Percentiles rank a stretch among this genome's conserved stretches.
Conservation (phyloP, 2,329 filamentous ascomycete genomes). For the Fusarium sp. region DNA sequence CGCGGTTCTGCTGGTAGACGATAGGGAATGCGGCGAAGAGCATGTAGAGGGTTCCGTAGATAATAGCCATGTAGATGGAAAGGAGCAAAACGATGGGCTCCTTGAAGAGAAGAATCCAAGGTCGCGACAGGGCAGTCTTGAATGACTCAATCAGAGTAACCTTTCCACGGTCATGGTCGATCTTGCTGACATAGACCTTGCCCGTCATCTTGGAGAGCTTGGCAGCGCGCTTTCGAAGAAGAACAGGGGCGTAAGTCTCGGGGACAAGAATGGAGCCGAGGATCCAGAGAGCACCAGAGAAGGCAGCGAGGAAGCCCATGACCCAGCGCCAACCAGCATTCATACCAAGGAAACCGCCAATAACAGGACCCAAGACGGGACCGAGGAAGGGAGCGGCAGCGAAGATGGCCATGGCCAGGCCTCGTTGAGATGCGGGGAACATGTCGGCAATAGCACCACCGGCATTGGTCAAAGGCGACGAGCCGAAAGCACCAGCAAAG, state of each 20-base stretch:
- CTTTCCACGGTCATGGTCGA: constrained; percentile 48
- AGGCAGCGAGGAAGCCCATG: constrained; percentile 84
- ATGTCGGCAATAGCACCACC: constrained; percentile 80
- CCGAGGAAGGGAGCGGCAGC: constrained; percentile 81
- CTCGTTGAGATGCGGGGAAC: constrained; percentile 82
- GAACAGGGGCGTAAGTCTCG: constrained; percentile 84
- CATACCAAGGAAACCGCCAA: constrained; percentile 79
- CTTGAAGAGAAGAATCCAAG: constrained; percentile 55
- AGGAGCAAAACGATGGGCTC: constrained; percentile 87
- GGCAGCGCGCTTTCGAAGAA: constrained; percentile 60
- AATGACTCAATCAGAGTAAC: constrained; percentile 57
- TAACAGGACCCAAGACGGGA: constrained; percentile 61
- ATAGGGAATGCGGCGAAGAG: constrained; percentile 76
- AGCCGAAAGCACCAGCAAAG: constrained; percentile 84
- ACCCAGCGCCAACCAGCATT: constrained; percentile 82
- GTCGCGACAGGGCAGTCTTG: constrained; percentile 76
- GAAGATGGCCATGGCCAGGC: constrained; percentile 85
- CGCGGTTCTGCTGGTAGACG: constrained; percentile 68
- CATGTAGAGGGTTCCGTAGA: constrained; percentile 79
- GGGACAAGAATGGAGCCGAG: constrained; percentile 84
- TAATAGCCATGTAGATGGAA: constrained; percentile 82
- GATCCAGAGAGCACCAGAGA: constrained; percentile 73
- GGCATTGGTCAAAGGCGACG: constrained; percentile 61
- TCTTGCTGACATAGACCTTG: constrained; percentile 31
- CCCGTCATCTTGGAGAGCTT: constrained; percentile 37